Conservation (phyloP, 148 eudicot species). For the Mesembryanthemum crystallinum region DNA sequence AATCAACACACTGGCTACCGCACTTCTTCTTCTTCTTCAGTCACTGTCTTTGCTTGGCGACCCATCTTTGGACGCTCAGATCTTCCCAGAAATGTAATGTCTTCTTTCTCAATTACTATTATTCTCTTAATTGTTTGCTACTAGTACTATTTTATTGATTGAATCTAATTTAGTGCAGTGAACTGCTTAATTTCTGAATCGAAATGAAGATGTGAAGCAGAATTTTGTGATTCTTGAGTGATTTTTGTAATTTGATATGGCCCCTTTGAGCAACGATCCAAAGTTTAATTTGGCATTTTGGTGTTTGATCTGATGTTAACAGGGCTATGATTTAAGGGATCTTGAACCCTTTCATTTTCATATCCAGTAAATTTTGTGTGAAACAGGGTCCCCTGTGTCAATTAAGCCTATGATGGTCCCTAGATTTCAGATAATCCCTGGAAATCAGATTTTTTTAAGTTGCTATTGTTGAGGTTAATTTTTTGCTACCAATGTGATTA, state of each 20-base stretch:
- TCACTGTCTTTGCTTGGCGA: constrained; percentile 70
- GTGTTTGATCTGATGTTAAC: constrained; percentile 9
- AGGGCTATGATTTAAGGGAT: neutral
- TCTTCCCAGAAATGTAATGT: constrained; percentile 59
- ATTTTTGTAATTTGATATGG: neutral
- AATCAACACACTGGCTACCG: constrained; percentile 6
- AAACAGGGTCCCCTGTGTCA: constrained; percentile 4
- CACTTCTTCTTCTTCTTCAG: constrained; percentile 43
- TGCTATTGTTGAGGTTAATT: neutral
- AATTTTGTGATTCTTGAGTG: neutral
- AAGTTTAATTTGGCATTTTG: neutral
- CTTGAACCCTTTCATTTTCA: constrained; percentile 15
- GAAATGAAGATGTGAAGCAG: neutral
- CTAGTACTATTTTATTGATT: constrained; percentile 12
- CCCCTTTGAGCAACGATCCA: too few relatives aligned
- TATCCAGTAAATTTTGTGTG: neutral
- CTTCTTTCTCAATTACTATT: neutral
- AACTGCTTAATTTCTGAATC: neutral
- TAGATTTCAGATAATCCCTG: constrained; percentile 7
- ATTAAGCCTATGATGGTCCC: constrained; percentile 14
- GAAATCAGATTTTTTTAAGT: neutral
- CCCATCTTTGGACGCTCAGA: constrained; percentile 58
- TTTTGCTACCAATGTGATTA: neutral
- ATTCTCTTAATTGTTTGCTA: constrained; percentile 7
- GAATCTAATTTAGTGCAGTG: constrained; percentile 15